Base-by-base conservation (phyloP, 805 yeast species). In the Metschnikowia colocasiae region DNA sequence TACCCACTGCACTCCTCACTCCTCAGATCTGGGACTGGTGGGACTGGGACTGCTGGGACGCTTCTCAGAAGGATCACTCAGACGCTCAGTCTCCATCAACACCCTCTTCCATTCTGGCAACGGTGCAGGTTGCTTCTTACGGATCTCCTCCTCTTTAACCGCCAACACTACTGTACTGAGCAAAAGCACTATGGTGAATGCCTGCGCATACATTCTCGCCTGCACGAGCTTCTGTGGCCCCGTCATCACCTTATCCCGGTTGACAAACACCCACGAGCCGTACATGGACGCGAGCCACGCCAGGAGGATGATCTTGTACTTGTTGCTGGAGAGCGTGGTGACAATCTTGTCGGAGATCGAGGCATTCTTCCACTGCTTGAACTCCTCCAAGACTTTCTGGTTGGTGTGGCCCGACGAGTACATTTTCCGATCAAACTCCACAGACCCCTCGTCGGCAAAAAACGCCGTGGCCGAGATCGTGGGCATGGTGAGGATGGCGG, bases 381-480 rank as follows among this genome's bases (percentile, higher is more conserved):
- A 67, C 52, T 71, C 72, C 50, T 69, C 68, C 54, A 72, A 32
- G 22, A 68, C 49, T 51, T 59, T 54, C 25, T 51, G 47, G 46
- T 67, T 61, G 40, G 57, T 52, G 41, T 63, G 61, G 9, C 57
- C 64, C 25, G 64, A 54, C 12, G 63, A 58, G 57, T 71, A 65
- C 68, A 69, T 60, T 40, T 59, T 57, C 43, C 65, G 59, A 52
- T 72, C 76, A 48, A 71, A 72, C 47, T 69, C 75, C 50, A 70
- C 63, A 19, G 75, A 69, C 13, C 77, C 77, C 49, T 68, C 71
- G 50, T 72, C 77, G 12, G 75, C 76, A 59, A 59, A 72, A 48
- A 72, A 70, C 0, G 74, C 75, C 10, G 60, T 62, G 34, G 61
- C 44, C 1, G 68, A 59, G 42, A 71, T 59, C 7, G 76, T 69